Conservation (phyloP, 192 early-diverging fungal species). For the Coemansia sp. region DNA sequence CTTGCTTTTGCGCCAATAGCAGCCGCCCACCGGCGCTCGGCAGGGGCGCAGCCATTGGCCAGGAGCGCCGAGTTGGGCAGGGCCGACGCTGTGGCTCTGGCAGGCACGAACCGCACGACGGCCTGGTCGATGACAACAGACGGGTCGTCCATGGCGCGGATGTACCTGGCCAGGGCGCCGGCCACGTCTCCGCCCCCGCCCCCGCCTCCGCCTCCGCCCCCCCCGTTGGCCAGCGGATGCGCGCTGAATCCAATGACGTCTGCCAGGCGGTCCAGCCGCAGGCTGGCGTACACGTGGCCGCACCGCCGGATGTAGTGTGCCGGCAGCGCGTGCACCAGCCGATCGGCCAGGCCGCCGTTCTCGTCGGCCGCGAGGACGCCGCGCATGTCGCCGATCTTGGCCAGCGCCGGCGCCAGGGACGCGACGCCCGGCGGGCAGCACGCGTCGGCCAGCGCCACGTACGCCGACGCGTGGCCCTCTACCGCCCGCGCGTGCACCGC, state of each 20-base stretch:
- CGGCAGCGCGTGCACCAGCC: slow-evolving; percentile 16
- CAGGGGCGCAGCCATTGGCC: neutral
- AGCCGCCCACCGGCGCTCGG: slow-evolving; percentile 24
- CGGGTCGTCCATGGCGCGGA: slow-evolving; percentile 22
- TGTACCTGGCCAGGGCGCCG: slow-evolving; percentile 20
- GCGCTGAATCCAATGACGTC: slow-evolving; percentile 19
- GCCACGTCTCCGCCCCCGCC: neutral
- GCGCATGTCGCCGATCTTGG: slow-evolving; percentile 7
- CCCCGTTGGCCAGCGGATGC: slow-evolving; percentile 17
- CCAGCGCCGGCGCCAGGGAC: neutral
- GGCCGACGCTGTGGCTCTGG: slow-evolving; percentile 8
- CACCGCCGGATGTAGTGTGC: slow-evolving; percentile 21
- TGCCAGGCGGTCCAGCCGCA: slow-evolving; percentile 18
- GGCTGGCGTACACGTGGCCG: slow-evolving; percentile 19
- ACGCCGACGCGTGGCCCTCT: slow-evolving; percentile 13
- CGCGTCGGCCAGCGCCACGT: slow-evolving; percentile 22
- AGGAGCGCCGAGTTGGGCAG: neutral
- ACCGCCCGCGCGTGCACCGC: slow-evolving; percentile 18
- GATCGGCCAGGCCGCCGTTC: slow-evolving; percentile 19
- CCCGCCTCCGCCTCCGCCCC: neutral
- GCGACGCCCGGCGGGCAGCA: slow-evolving; percentile 7
- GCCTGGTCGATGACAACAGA: slow-evolving; percentile 8
- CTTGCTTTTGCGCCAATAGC: slow-evolving; percentile 9
- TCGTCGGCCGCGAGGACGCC: slow-evolving; percentile 5
- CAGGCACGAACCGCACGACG: slow-evolving; percentile 16